Evolutionary conservation across 768 basidiomycete species (phyloP).

Genomic region (Trametes meyenii): DNA sequence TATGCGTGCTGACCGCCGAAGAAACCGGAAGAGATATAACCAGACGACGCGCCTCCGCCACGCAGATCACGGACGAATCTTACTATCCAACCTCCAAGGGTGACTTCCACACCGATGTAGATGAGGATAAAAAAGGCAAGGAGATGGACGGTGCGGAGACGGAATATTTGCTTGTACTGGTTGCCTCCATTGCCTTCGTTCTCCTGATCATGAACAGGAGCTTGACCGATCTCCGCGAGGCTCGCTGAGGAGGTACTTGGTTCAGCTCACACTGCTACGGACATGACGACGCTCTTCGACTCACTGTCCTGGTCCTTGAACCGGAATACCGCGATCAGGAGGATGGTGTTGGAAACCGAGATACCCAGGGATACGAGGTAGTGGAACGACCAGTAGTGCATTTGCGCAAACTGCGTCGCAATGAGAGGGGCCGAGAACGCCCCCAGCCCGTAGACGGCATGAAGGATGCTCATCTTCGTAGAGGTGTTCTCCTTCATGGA

Average conservation of each 20-base stretch:
- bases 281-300: constrained; percentile 26
- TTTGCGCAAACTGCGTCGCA: constrained; percentile 77
- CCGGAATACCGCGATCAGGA: constrained; percentile 64
- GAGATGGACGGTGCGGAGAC: constrained; percentile 41
- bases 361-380: constrained; percentile 72
- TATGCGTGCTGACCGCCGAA: constrained; percentile 40
- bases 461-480: constrained; percentile 69
- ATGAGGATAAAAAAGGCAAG: constrained; percentile 46
- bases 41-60: constrained; percentile 48
- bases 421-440: constrained; percentile 73
- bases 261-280: too few relatives aligned
- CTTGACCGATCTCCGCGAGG: constrained; percentile 55
- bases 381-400: constrained; percentile 74
- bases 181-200: constrained; percentile 36
- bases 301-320: constrained; percentile 74
- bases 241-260: constrained; percentile 44
- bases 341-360: constrained; percentile 55
- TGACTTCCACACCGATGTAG: constrained; percentile 46
- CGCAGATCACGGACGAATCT: constrained; percentile 50
- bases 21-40: constrained; percentile 55
- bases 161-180: constrained; percentile 50
- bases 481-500: constrained; percentile 56
- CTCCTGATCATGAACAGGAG: constrained; percentile 37
- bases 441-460: constrained; percentile 68
- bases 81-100: constrained; percentile 52